phyloP scores from a whole-genome alignment of 108 stramenopile genomes.

The Schizochytrium sp. region DNA sequence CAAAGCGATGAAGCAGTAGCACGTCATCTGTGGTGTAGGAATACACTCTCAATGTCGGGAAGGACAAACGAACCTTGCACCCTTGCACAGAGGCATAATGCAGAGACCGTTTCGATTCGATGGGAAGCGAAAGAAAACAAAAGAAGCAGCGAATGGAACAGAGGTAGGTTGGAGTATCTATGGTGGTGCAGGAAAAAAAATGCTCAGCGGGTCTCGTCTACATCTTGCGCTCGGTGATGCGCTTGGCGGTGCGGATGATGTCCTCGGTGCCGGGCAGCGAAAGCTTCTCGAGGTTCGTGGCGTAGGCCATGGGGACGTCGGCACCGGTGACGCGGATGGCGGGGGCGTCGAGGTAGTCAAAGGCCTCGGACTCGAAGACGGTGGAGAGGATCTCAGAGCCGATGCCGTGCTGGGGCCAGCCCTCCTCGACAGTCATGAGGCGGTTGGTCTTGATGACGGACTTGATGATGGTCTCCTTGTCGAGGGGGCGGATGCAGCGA shows the following conservation, averaged over 20 bases:
- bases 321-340: conserved; percentile 92
- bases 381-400: conserved; percentile 92
- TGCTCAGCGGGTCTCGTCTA: not conserved
- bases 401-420: conserved; percentile 94
- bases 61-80: no score
- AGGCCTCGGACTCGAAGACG: conserved; percentile 89
- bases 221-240: conserved; percentile 69
- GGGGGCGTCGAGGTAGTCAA: conserved; percentile 98
- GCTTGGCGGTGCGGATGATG: conserved; percentile 75
- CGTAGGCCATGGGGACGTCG: conserved; percentile 99
- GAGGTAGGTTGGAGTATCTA: no score
- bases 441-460: conserved; percentile 91
- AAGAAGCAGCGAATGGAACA: no score
- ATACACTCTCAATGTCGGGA: no score
- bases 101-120: no score
- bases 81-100: no score
- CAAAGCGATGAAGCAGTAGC: no score
- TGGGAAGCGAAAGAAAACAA: no score
- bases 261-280: conserved; percentile 82
- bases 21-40: no score
- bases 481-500: conserved; percentile 82
- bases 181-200: no score
- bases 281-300: conserved; percentile 75
- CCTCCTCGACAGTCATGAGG: conserved; percentile 88
- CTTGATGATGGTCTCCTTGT: conserved; percentile 81